Evolutionary conservation across 805 yeast genomes (phyloP), one percentile per base, ranked within the genome.

Genomic region (Cephaloascus albidus): DNA sequence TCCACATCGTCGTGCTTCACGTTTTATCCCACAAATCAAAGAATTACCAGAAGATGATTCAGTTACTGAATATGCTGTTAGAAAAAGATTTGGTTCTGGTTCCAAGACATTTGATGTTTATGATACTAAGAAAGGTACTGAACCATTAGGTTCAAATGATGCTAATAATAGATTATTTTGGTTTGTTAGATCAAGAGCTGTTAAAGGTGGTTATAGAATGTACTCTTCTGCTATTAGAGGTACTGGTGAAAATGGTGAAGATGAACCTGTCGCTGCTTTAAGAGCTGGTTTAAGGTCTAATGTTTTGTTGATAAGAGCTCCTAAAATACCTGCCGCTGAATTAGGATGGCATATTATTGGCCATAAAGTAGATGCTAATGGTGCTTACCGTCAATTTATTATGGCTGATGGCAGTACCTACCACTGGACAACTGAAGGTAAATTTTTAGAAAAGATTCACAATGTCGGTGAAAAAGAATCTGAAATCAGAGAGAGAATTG

Each of bases 381-480:
- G 77, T 48, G 63, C 72, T 44, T 78, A 78, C 54, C 63, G 84
- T 47, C 63, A 73, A 64, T 79, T 79, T 54, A 70, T 72, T 33
- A 61, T 79, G 36, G 67, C 78, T 3, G 81, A 78, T 51, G 85
- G 85, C 8, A 47, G 53, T 37, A 72, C 74, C 4, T 78, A 76
- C 48, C 85, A 79, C 49, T 79, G 85, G 85, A 76, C 85, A 3
- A 67, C 70, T 26, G 65, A 65, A 38, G 83, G 81, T 16, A 72
- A 68, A 45, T 75, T 64, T 56, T 59, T 79, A 38, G 85, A 79
- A 53, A 63, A 62, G 43, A 81, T 78, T 19, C 61, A 58, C 36
- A 78, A 79, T 47, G 52, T 71, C 12, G 85, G 85, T 10, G 82
- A 79, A 51, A 75, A 74, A 54, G 83, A 76, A 45, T 65, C 76